Evolutionary conservation across 1,284 basidiomycete species (phyloP), one percentile per base, ranked within the genome.

Genomic region (Phylloboletellus chloephorus): DNA sequence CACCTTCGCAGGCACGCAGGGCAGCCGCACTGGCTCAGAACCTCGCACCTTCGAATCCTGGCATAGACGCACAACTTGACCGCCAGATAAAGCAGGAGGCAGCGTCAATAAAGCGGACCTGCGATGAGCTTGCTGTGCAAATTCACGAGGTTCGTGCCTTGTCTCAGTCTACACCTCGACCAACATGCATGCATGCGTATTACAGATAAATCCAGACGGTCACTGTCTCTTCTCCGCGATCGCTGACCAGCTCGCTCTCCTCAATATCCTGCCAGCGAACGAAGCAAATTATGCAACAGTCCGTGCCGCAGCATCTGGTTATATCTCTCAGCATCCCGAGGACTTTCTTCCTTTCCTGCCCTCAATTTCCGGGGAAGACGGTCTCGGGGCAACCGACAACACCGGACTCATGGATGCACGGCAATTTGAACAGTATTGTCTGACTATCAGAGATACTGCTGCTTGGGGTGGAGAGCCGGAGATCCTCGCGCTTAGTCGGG

Each of bases 391-490:
- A 5, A 72, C 72, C 9, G 73, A 81, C 29, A 46, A 54, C 22
- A 71, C 76, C 16, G 90, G 86, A 7, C 57, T 91, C 25, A 92
- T 96, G 81, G 76, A 69, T 7, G 70, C 67, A 6, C 65, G 67
- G 29, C 76, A 87, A 57, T 96, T 88, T 54, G 64, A 76, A 36
- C 67, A 72, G 47, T 98, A 98, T 63, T 97, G 93, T 61, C 66
- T 71, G 46, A 73, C 76, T 8, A 82, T 99, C 15, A 80, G 83
- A 36, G 74, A 84, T 55, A 95, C 92, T 7, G 88, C 81, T 7
- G 77, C 83, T 23, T 98, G 96, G 96, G 96, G 96, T 33, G 96
- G 96, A 26, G 92, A 98, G 65, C 94, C 93, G 2, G 96, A 98
- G 73, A 93, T 98, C 33, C 72, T 90, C 52, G 96, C 96, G 0